Evolutionary conservation across 2,329 filamentous ascomycete genomes (phyloP), one percentile per base, ranked within the genome.

Genomic region (Hypoxylon sp.): DNA sequence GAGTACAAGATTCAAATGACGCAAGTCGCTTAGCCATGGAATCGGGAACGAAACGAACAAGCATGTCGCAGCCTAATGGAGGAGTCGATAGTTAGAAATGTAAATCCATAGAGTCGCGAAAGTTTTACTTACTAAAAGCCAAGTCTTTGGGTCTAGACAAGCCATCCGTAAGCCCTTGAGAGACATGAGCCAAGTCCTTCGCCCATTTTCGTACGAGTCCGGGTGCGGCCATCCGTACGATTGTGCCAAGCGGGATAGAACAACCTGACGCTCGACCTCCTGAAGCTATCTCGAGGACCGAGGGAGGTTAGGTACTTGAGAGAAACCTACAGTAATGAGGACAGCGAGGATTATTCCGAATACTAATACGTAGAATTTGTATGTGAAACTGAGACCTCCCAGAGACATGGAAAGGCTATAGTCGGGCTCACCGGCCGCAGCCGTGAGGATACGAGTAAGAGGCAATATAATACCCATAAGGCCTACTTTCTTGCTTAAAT

Each of bases 241-340:
- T 23, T 60, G 10, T 21, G 50, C 55, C 13, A 67, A 17, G 17
- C 17, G 50, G n/a, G 34, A 51, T 46, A 63, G 3, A 11, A 45
- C 30, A 32, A 48, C 25, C 13, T 11, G 11, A 38, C 64, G 36
- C 32, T 67, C 55, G 36, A 11, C n/a, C 5, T 19, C 34, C 17
- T 19, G 25, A 23, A 67, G 36, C 55, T 32, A 57, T 7, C 19
- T 19, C 3, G 60, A 64, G 11, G 55, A 41, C 34, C 60, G 60
- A 64, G 56, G 60, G 17, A 67, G 30, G 25, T 57, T 21, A 11
- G 65, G 56, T 21, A 56, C 2, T 13, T 10, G 6, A 1, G 0
- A 11, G 17, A 14, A 56, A 45, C 28, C 10, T 21, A 52, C 4
- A 9, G 3, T 1, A 2, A 21, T 28, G 1, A 30, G 28, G 28